phyloP scores from a whole-genome alignment of 768 basidiomycete genomes.

The Tricholoma flavovirens region DNA sequence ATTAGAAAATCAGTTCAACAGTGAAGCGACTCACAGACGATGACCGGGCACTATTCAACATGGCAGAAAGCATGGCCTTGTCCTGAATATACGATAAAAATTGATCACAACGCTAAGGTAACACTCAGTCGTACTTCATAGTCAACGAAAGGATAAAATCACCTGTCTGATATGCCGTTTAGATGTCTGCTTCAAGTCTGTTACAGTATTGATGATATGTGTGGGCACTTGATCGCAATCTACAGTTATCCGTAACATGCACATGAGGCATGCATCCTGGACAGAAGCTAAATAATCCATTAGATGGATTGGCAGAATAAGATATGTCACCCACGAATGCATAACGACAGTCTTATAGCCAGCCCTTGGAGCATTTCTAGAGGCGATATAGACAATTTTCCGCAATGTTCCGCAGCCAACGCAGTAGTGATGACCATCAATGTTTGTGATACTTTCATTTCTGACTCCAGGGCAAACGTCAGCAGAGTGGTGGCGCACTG shows the following conservation, averaged over 20 bases:
- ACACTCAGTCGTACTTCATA: constrained; percentile 6
- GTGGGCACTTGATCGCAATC: constrained; percentile 51
- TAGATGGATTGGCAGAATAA: constrained; percentile 3
- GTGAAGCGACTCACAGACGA: constrained; percentile 43
- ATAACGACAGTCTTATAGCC: constrained; percentile 32
- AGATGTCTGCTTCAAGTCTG: constrained; percentile 35
- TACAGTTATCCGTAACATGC: constrained; percentile 63
- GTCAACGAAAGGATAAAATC: constrained; percentile 11
- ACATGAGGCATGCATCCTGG: constrained; percentile 66
- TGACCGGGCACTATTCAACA: constrained; percentile 44
- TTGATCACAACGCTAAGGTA: constrained; percentile 60
- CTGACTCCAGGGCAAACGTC: constrained; percentile 35
- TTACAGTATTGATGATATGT: constrained; percentile 37
- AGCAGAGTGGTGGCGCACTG: constrained; percentile 40
- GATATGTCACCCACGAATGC: constrained; percentile 33
- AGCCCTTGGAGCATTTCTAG: constrained; percentile 42
- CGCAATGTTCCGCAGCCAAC: constrained; percentile 56
- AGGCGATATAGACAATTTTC: constrained; percentile 45
- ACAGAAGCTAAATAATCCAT: constrained; percentile 47
- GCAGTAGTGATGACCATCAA: constrained; percentile 65
- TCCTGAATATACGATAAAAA: constrained; percentile 48
- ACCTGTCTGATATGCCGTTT: constrained; percentile 58
- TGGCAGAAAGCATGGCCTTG: constrained; percentile 37
- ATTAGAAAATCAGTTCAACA: constrained; percentile 1
- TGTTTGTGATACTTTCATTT: constrained; percentile 43